Evolutionary conservation across 1,284 basidiomycete species (phyloP), one percentile per base, ranked within the genome.

Genomic region (Inonotus hispidus): DNA sequence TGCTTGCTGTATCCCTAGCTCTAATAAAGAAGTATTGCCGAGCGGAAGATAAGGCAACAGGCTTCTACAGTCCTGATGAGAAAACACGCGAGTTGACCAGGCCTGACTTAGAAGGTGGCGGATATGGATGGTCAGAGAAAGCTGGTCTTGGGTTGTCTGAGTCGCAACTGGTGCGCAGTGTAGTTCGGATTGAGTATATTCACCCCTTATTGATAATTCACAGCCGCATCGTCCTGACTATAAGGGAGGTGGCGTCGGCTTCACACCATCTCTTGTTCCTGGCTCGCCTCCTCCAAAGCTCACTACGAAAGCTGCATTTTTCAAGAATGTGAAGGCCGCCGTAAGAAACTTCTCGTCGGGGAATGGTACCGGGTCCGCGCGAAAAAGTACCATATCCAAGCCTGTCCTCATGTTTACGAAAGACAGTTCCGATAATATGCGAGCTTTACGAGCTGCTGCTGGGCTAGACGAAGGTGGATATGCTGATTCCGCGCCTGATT

Each of bases 1-100:
- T 80, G 11, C 72, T 90, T 23, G 82, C 79, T 11, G 73, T 80
- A 32, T 67, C 80, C 16, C 70, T 91, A 43, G 83, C 88, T 3
- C 63, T 75, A 41, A 73, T 85, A 62, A 78, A 85, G 39, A 76
- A 78, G 45, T 85, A 77, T 62, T 79, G 79, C 4, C 75, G 75
- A 56, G 81, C 84, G 39, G 75, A 79, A 54, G 87, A 87, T 67
- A 78, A 81, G 1, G 86, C 81, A 8, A 67, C 67, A 49, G 69
- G 73, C 60, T 25, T 29, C 4, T 60, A 60, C 53, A 47, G 29
- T 23, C 41, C 16, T 14, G 50, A 52, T 35, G 54, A 45, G 39
- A 53, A 16, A 23, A 45, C 5, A 41, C 39, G 21, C 27, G 41
- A 14, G 54, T 35, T 41, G n/a, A 27, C 49, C 29, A 32, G 11